Conservation (phyloP, 2,329 filamentous ascomycete species). For the Polytolypa hystricis region DNA sequence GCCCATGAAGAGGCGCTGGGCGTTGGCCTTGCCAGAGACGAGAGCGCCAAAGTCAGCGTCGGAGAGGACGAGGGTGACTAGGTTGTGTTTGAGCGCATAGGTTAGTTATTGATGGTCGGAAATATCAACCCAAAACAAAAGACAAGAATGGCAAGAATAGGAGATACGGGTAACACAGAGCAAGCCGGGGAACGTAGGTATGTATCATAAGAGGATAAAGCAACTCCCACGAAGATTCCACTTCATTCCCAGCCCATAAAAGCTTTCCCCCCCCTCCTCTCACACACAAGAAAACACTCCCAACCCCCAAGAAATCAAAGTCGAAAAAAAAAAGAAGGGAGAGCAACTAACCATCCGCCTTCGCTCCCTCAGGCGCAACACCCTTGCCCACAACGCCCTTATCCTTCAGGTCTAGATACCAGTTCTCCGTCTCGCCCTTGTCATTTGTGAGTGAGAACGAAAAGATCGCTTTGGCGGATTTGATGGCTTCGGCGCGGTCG, state of each 20-base stretch:
- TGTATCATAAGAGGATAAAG: no score
- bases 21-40: constrained; percentile 78
- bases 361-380: constrained; percentile 53
- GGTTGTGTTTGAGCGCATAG: neutral
- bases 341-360: constrained; percentile 60
- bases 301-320: constrained; percentile 4
- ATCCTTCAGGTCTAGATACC: constrained; percentile 94
- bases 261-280: no score
- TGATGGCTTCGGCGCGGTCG: constrained; percentile 78
- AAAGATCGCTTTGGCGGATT: constrained; percentile 77
- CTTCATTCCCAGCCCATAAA: no score
- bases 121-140: no score
- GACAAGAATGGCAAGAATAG: no score
- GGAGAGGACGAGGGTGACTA: constrained; percentile 74
- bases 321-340: neutral
- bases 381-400: constrained; percentile 74
- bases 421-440: constrained; percentile 66
- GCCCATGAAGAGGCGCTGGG: constrained; percentile 93
- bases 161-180: no score
- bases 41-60: constrained; percentile 81
- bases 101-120: neutral
- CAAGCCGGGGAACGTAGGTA: no score
- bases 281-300: neutral
- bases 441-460: constrained; percentile 87
- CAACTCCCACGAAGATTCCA: no score